Base-by-base conservation (phyloP, 2,329 filamentous ascomycete genomes). In the Ophiostoma quercus region DNA sequence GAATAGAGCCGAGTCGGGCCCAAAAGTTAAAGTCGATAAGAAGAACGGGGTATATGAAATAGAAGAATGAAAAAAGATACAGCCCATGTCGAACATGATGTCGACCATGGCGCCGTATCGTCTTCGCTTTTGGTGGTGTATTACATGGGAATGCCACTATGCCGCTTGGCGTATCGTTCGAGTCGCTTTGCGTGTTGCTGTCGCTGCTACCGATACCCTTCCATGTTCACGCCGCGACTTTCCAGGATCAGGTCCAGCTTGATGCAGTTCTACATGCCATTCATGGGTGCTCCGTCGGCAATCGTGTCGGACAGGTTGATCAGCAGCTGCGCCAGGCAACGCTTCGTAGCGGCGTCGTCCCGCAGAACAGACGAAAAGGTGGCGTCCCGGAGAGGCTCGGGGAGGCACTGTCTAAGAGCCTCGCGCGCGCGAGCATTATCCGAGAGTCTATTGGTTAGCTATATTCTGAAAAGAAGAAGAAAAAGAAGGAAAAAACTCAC, bases 351-450 rank as follows among this genome's bases (percentile, higher is more conserved):
- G 16, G 95, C 95, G 77, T 99, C 95, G 77, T 99, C 95, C 71
- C 95, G 91, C 43, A 99, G 88, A 63, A 99, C 95, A 0, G 94
- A 94, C 9, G 93, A 96, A 79, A 99, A 99, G 1, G 95, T 99
- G 8, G 94, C 94, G 78, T 99, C 95, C 66, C 95, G 91, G n/a
- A 99, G 88, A n/a, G 95, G 95, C 77, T 99, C 95, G 0, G 95
- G 95, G 14, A 99, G 89, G 77, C 95, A 99, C 80, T 99, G 95
- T 60, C 95, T 88, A 29, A 99, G 86, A 65, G 95, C 95, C 79
- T 99, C 95, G 41, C 95, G 91, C 70, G 95, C 95, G 72, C 95
- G 90, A 72, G 94, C 94, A 77, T 99, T 99, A 78, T 99, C 95
- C 76, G 93, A 97, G 66, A 99, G 84, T 71, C 93, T 97, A 67